These are phyloP conservation scores for Phytomonas sp. DNA, from an alignment of 208 protist genomes.

Conservation along the genomic window DNA sequence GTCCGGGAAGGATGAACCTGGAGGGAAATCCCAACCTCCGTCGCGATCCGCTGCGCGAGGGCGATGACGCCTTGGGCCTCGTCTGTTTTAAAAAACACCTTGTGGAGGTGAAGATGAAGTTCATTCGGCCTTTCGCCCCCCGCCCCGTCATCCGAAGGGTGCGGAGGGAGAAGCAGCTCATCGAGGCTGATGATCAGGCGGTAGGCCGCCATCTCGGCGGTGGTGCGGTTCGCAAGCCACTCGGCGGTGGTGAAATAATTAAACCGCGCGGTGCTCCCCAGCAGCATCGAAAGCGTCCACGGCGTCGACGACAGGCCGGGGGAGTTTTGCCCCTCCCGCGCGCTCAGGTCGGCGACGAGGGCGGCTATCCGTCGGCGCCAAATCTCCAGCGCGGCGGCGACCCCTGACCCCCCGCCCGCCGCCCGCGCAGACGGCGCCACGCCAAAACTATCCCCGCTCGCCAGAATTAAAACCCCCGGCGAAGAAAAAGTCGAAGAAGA, in stretches of 20 bases:
- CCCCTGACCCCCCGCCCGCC: constrained; percentile 38
- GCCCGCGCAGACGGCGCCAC: constrained; percentile 43
- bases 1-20: constrained; percentile 51
- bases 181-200: constrained; percentile 60
- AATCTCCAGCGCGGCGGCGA: constrained; percentile 60
- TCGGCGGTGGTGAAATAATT: constrained; percentile 60
- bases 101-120: constrained; percentile 76
- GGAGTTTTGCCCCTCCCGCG: constrained; percentile 10
- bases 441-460: constrained; percentile 67
- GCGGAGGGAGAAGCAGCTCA: constrained; percentile 33
- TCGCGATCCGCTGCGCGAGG: constrained; percentile 32
- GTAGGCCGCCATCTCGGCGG: constrained; percentile 44
- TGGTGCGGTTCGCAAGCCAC: constrained; percentile 37
- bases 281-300: constrained; percentile 37
- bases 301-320: constrained; percentile 15
- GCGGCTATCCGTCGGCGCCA: constrained; percentile 28
- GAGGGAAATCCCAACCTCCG: constrained; percentile 31
- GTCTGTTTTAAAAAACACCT: constrained; percentile 40
- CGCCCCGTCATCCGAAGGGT: constrained; percentile 8
- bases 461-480: constrained; percentile 38
- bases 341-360: constrained; percentile 12
- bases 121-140: constrained; percentile 12
- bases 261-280: constrained; percentile 62
- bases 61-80: constrained; percentile 40
- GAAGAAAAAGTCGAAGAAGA: too few relatives aligned